Conservation (phyloP, 2,329 filamentous ascomycete species). For the Trichoderma sp. region DNA sequence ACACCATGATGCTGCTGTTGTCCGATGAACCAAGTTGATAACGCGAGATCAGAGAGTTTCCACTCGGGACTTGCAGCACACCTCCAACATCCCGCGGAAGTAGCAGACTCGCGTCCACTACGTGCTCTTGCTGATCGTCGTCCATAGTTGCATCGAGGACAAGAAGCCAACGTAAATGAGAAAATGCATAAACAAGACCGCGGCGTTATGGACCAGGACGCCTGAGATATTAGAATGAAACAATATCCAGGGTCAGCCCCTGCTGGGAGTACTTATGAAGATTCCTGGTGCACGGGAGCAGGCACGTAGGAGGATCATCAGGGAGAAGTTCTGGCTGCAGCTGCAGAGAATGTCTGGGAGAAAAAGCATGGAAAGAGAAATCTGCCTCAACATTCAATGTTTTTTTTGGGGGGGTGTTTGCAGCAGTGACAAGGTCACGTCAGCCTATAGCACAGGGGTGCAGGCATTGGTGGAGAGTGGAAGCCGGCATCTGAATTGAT, state of each 20-base stretch:
- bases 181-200: neutral
- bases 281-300: neutral
- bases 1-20: neutral
- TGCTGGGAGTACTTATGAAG: neutral
- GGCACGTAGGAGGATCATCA: neutral
- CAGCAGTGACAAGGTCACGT: neutral
- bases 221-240: neutral
- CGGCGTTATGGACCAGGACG: neutral
- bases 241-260: neutral
- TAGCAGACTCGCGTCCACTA: constrained; percentile 1
- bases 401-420: neutral
- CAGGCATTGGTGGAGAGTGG: neutral
- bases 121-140: neutral
- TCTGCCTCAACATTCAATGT: neutral
- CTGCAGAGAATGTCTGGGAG: neutral
- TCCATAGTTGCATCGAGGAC: constrained; percentile 14
- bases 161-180: neutral
- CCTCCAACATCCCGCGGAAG: constrained; percentile 3
- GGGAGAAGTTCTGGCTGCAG: neutral
- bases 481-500: neutral
- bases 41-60: neutral
- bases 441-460: neutral
- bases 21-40: neutral
- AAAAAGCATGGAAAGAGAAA: neutral
- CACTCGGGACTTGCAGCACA: neutral